Evolutionary conservation across 1,139 yeast genomes (phyloP).

Genomic region (Taiozyma onychis): DNA sequence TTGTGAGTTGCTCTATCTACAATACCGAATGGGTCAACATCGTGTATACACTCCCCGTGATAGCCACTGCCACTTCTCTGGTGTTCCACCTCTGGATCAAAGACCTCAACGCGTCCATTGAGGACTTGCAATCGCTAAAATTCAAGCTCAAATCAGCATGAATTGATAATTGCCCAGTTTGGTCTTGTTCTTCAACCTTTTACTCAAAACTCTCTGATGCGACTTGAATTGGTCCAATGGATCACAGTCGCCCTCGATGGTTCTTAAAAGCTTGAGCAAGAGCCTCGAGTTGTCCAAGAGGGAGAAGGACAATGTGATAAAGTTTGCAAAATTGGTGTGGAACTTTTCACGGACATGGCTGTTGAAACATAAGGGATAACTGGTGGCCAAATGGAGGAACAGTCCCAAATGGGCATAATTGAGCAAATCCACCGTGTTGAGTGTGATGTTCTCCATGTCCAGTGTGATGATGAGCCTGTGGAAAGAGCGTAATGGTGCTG

Average conservation of each 20-base stretch:
- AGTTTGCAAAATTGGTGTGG: background rate
- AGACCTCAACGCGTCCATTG: background rate
- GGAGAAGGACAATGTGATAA: background rate
- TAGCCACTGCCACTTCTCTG: background rate
- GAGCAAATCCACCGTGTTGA: background rate
- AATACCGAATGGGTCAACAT: background rate
- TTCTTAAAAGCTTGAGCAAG: background rate
- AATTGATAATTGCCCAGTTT: background rate
- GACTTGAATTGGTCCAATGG: background rate
- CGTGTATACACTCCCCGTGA: background rate
- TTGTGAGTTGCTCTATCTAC: background rate
- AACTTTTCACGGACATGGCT: background rate
- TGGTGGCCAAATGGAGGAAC: background rate
- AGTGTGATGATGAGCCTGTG: background rate
- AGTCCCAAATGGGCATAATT: background rate
- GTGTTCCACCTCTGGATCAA: background rate
- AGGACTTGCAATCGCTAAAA: background rate
- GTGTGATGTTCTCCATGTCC: background rate
- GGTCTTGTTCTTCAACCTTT: background rate
- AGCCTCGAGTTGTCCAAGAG: background rate
- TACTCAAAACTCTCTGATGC: background rate
- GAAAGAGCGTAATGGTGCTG: background rate
- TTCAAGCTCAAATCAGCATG: background rate
- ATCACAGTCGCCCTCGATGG: background rate
- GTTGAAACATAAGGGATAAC: background rate